Evolutionary conservation across 176 grass and related monocot species (phyloP).

Genomic region (Cymbopogon citratus): DNA sequence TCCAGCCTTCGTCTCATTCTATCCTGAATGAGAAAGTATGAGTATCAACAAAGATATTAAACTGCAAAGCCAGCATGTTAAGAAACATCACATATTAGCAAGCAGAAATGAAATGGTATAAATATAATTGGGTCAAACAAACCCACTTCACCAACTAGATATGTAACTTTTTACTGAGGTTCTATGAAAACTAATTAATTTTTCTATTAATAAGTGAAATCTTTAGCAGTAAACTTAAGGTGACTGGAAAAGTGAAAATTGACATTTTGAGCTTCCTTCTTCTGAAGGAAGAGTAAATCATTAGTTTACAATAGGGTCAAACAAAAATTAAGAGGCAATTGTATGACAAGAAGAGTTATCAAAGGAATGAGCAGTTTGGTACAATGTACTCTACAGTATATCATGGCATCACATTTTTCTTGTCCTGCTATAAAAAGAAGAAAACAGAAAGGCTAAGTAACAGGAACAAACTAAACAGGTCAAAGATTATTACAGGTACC

Average conservation of each 20-base stretch:
- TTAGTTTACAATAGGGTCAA: neutral
- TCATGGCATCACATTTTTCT: neutral
- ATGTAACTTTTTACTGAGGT: neutral
- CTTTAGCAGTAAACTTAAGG: neutral
- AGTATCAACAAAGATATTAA: neutral
- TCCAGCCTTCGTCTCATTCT: slow-evolving; percentile 39
- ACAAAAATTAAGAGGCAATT: neutral
- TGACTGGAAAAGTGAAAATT: neutral
- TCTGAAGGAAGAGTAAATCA: neutral
- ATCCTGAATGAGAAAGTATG: slow-evolving; percentile 29
- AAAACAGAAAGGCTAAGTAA: slow-evolving; percentile 5
- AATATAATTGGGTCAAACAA: neutral
- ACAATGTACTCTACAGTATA: neutral
- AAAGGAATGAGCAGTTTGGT: neutral
- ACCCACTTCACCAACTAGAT: neutral
- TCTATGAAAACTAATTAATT: slow-evolving; percentile 7
- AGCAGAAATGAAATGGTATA: neutral
- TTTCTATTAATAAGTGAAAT: neutral
- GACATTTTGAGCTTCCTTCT: too few relatives aligned
- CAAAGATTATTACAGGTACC: slow-evolving; percentile 33
- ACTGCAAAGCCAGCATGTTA: neutral
- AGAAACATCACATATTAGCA: neutral
- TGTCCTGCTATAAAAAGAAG: slow-evolving; percentile 1
- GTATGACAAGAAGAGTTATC: neutral
- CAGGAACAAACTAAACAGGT: neutral